phyloP scores from a whole-genome alignment of 352 stramenopile species.

The Globisporangium spinosum region DNA sequence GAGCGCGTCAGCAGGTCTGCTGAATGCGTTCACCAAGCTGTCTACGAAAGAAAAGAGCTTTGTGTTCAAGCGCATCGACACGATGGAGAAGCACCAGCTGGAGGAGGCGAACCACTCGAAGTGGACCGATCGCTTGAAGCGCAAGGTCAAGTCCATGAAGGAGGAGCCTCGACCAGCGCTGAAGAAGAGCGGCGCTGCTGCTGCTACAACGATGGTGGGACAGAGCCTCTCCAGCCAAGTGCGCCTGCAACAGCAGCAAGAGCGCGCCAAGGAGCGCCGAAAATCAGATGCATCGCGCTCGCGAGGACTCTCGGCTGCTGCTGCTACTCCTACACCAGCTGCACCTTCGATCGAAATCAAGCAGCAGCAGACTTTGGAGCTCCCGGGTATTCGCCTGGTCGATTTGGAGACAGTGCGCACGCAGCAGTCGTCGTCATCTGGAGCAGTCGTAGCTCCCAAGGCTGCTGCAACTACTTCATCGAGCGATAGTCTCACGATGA shows the following conservation, averaged over 20 bases:
- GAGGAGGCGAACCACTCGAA: constrained; percentile 34
- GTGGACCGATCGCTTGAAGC: constrained; percentile 65
- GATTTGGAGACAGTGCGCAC: constrained; percentile 45
- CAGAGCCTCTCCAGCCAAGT: constrained; percentile 23
- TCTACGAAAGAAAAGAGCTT: constrained; percentile 68
- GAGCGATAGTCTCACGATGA: constrained; percentile 35
- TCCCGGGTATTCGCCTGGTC: constrained; percentile 61
- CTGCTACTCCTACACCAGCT: constrained; percentile 5
- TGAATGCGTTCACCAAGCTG: constrained; percentile 59
- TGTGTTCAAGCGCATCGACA: constrained; percentile 84
- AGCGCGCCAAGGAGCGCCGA: constrained; percentile 41
- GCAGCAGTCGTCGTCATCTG: background rate
- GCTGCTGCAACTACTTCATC: background rate
- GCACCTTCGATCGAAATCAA: constrained; percentile 40
- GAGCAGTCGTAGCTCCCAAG: constrained; percentile 5
- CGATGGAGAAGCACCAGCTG: constrained; percentile 54
- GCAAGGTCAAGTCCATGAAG: constrained; percentile 58
- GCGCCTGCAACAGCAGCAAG: constrained; percentile 55
- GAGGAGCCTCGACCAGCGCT: constrained; percentile 34
- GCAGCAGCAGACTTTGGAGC: constrained; percentile 53
- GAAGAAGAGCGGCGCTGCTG: constrained; percentile 26
- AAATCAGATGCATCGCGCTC: constrained; percentile 51
- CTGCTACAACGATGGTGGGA: background rate
- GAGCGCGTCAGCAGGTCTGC: constrained; percentile 25
- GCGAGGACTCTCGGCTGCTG: constrained; percentile 31